These are phyloP conservation scores for Begonia fuchsioides DNA, from an alignment of 306 rosid species.

Conservation along the genomic window DNA sequence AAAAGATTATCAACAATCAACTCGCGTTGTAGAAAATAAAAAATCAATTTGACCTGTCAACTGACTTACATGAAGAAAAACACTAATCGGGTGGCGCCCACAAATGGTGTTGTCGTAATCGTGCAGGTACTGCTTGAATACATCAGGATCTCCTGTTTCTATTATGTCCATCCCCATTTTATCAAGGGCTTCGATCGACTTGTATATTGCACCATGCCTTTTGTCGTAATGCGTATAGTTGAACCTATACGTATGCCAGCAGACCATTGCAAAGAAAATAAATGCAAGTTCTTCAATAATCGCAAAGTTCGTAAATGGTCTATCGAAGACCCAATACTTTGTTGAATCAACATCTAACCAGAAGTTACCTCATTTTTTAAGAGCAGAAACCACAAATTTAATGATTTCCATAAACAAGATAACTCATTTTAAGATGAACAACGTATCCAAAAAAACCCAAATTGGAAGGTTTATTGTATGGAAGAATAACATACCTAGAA, in stretches of 20 bases:
- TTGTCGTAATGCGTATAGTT: constrained; percentile 63
- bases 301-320: too few species aligned
- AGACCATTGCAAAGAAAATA: constrained; percentile 4
- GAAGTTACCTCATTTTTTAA: too few species aligned
- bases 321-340: too few species aligned
- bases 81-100: constrained; percentile 93
- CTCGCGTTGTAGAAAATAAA: background rate
- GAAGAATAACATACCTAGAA: constrained; percentile 40
- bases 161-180: constrained; percentile 94
- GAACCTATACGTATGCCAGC: constrained; percentile 57
- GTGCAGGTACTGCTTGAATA: constrained; percentile 57
- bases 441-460: too few species aligned
- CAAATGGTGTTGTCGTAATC: constrained; percentile 89
- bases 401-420: too few species aligned
- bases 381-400: too few species aligned
- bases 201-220: constrained; percentile 79
- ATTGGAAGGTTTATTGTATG: background rate
- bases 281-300: too few species aligned
- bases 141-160: constrained; percentile 88
- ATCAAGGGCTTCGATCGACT: constrained; percentile 89
- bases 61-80: constrained; percentile 88
- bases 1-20: background rate
- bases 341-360: too few species aligned
- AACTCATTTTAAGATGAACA: too few species aligned
- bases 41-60: background rate